phyloP scores from a whole-genome alignment of 805 yeast genomes.

The Peterozyma xylosa region DNA sequence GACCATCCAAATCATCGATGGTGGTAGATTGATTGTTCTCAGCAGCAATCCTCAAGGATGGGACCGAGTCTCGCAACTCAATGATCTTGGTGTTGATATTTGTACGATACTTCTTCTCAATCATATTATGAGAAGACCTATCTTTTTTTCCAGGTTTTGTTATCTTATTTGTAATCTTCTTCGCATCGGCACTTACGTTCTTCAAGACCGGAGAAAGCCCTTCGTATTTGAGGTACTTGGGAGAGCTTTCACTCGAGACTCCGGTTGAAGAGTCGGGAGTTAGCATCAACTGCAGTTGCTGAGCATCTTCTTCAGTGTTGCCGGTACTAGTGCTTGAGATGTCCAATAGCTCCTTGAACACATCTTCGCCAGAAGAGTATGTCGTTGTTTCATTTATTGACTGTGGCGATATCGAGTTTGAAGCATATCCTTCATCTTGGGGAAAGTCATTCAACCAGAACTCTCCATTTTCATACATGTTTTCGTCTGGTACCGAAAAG shows the following conservation, averaged over 20 bases:
- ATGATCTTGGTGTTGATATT: constrained; percentile 67
- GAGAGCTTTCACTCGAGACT: too few relatives aligned
- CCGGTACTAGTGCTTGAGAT: background rate
- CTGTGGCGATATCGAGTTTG: constrained; percentile 1
- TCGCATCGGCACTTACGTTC: background rate
- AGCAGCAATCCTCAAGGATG: constrained; percentile 60
- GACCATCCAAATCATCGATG: constrained; percentile 57
- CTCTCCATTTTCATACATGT: constrained; percentile 5
- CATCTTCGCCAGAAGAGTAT: background rate
- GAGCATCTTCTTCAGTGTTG: background rate
- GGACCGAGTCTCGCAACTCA: constrained; percentile 70
- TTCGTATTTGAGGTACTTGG: too few relatives aligned
- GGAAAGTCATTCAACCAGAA: constrained; percentile 2
- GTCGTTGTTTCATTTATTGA: constrained; percentile 3
- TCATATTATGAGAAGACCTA: constrained; percentile 67
- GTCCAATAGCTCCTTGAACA: background rate
- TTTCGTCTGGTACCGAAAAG: background rate
- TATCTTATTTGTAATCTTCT: constrained; percentile 10
- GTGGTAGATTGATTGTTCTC: constrained; percentile 29
- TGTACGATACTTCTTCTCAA: constrained; percentile 74
- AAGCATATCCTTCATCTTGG: too few relatives aligned
- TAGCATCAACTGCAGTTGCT: background rate
- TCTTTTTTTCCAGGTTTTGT: constrained; percentile 37
- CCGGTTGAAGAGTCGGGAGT: background rate
- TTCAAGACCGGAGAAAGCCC: too few relatives aligned